Conservation (phyloP, 495 filamentous ascomycete genomes). For the Penicillium arizonense region DNA sequence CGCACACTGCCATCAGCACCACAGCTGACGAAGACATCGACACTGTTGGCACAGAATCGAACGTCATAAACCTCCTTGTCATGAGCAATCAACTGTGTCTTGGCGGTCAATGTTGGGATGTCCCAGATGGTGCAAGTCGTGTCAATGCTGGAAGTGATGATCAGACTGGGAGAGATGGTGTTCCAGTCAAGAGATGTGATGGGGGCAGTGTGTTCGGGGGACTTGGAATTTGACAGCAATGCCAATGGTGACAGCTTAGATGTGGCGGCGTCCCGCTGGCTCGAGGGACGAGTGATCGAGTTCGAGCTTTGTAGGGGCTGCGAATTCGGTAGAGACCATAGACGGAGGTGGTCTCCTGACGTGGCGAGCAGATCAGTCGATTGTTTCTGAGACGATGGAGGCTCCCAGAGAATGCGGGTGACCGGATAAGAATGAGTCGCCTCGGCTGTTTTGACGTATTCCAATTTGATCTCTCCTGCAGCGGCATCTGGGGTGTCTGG, state of each 20-base stretch:
- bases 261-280: constrained; percentile 60
- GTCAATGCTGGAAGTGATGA: constrained; percentile 98
- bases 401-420: constrained; percentile 95
- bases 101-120: constrained; percentile 94
- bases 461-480: constrained; percentile 73
- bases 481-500: constrained; percentile 61
- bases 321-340: constrained; percentile 82
- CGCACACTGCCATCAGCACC: constrained; percentile 96
- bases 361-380: constrained; percentile 95
- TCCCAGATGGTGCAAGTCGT: constrained; percentile 99
- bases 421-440: constrained; percentile 98
- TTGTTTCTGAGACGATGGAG: constrained; percentile 93
- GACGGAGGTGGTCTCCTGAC: constrained; percentile 89
- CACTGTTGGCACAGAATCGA: constrained; percentile 91
- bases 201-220: constrained; percentile 94
- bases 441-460: constrained; percentile 94
- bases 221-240: constrained; percentile 94
- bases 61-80: constrained; percentile 99
- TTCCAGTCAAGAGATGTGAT: constrained; percentile 98
- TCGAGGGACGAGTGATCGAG: constrained; percentile 69
- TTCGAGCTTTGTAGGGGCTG: constrained; percentile 54
- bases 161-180: constrained; percentile 88
- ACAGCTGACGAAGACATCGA: constrained; percentile 96
- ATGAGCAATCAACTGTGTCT: constrained; percentile 97
- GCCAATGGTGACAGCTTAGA: constrained; percentile 93